Conservation (phyloP, 2,329 filamentous ascomycete genomes). For the Fusarium avenaceum region DNA sequence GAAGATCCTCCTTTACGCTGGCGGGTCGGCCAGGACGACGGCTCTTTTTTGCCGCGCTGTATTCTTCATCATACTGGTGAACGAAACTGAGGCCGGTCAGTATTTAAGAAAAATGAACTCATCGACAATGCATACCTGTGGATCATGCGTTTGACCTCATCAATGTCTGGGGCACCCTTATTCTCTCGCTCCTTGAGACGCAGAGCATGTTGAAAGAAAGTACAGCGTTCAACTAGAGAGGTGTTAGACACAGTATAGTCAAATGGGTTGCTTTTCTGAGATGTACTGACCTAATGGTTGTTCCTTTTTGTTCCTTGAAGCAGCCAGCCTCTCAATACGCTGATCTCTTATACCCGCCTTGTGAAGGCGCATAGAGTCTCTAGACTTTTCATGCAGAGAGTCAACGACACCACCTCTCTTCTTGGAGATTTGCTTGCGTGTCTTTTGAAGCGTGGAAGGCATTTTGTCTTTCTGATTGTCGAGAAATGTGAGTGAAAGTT, state of each 20-base stretch:
- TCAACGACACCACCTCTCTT: slow-evolving; percentile 82
- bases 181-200: slow-evolving; percentile 59
- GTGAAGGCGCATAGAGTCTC: slow-evolving; percentile 86
- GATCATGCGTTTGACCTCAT: slow-evolving; percentile 72
- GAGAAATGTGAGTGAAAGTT: slow-evolving; percentile 10
- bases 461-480: slow-evolving; percentile 62
- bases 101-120: neutral
- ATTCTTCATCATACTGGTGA: slow-evolving; percentile 78
- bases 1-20: slow-evolving; percentile 79
- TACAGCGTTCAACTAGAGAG: slow-evolving; percentile 54
- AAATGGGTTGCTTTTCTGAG: slow-evolving; percentile 5
- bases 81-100: slow-evolving; percentile 64
- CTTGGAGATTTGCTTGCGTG: slow-evolving; percentile 89
- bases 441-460: slow-evolving; percentile 83
- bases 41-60: slow-evolving; percentile 73
- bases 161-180: slow-evolving; percentile 67
- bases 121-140: slow-evolving; percentile 62
- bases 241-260: slow-evolving; percentile 18
- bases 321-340: slow-evolving; percentile 79
- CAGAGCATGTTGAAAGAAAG: slow-evolving; percentile 78
- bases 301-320: slow-evolving; percentile 79
- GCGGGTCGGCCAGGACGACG: slow-evolving; percentile 85
- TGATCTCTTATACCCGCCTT: slow-evolving; percentile 85
- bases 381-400: slow-evolving; percentile 86
- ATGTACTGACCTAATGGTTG: slow-evolving; percentile 74